A percentile compares a stretch with the other conserved stretches of the same genome.
Evolutionary conservation across 495 filamentous ascomycete species (phyloP).

Genomic region (Daldinia childiae): DNA sequence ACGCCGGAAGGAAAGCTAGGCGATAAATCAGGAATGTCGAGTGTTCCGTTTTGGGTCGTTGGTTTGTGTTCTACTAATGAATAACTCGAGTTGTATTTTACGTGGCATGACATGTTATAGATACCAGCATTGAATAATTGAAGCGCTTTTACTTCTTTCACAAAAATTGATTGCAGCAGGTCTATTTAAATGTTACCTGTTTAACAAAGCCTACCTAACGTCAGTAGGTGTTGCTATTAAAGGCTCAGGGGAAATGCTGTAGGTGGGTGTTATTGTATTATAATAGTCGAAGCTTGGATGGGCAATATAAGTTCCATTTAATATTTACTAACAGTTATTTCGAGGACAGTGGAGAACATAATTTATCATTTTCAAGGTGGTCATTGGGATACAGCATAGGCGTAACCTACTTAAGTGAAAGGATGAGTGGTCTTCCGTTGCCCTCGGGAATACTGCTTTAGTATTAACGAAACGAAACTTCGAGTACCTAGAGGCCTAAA

Average conservation of each 20-base stretch:
- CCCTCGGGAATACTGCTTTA: no score
- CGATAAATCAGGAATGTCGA: conserved; percentile 16
- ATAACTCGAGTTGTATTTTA: conserved; percentile 37
- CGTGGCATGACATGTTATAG: conserved; percentile 41
- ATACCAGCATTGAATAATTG: conserved; percentile 34
- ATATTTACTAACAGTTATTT: no score
- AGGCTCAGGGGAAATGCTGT: not conserved
- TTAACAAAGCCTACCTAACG: not conserved
- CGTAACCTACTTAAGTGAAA: no score
- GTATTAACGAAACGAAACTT: no score
- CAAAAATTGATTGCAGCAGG: not conserved
- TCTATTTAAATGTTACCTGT: not conserved
- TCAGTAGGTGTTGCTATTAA: not conserved
- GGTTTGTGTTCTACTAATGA: conserved; percentile 22
- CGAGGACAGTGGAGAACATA: no score
- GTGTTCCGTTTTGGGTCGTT: conserved; percentile 2
- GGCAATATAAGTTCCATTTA: not conserved
- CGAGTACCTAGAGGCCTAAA: no score
- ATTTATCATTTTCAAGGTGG: no score
- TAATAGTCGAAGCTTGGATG: not conserved
- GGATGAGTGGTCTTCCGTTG: no score
- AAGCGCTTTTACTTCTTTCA: conserved; percentile 12
- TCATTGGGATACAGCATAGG: no score
- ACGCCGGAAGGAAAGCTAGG: conserved; percentile 30
- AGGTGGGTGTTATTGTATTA: not conserved